phyloP scores from a whole-genome alignment of 139 green algal species.

The Micractinium conductrix region DNA sequence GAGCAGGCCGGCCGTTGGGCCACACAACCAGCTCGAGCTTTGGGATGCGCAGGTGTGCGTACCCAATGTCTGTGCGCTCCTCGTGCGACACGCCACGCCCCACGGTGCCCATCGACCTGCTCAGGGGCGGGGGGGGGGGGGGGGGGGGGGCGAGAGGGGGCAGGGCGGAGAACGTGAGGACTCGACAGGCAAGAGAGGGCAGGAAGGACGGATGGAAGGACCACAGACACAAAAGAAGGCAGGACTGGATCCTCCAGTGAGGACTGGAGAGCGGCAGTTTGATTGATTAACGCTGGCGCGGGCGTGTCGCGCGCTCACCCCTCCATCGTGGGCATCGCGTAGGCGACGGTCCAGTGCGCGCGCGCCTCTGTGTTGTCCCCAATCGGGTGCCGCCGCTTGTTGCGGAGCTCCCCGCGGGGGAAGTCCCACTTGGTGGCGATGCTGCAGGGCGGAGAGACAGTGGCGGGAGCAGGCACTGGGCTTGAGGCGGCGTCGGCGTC shows the following conservation, averaged over 20 bases:
- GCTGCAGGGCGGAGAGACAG: neutral
- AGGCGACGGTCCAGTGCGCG: slow-evolving; percentile 38
- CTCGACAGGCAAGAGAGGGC: too few species aligned
- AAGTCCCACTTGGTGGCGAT: slow-evolving; percentile 45
- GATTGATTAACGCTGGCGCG: too few species aligned
- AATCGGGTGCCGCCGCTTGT: slow-evolving; percentile 26
- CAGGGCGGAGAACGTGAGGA: neutral
- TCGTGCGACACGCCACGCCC: slow-evolving; percentile 15
- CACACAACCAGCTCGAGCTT: slow-evolving; percentile 42
- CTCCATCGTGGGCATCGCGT: slow-evolving; percentile 36
- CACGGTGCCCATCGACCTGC: slow-evolving; percentile 8
- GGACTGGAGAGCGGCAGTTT: too few species aligned
- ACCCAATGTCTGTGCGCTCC: slow-evolving; percentile 38
- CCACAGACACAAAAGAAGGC: too few species aligned
- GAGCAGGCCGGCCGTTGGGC: neutral
- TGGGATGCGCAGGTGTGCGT: slow-evolving; percentile 40
- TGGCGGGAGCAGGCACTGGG: neutral
- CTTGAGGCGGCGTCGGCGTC: neutral
- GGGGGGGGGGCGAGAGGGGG: neutral
- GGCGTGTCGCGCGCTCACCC: slow-evolving; percentile 16
- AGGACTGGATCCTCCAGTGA: too few species aligned
- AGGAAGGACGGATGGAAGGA: too few species aligned
- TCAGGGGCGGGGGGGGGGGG: too few species aligned
- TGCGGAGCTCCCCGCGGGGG: neutral
- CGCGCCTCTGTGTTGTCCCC: slow-evolving; percentile 5